A percentile compares a stretch with the other conserved stretches of the same genome.
Evolutionary conservation across 257 asterid genomes (phyloP).

Genomic region (Solanum commersonii): DNA sequence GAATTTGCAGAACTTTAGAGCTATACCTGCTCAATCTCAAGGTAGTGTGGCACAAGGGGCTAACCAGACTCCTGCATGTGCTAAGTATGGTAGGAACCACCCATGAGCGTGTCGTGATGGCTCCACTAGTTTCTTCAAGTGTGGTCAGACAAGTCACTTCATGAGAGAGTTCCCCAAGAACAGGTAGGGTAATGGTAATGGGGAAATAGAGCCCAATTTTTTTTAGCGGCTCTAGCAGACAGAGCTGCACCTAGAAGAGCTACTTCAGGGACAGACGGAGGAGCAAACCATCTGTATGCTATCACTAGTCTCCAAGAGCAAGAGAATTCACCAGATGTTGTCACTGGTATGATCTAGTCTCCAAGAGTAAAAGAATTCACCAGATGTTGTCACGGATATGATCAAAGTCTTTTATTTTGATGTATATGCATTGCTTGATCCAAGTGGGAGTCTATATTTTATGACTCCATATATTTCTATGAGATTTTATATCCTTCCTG

Average conservation of each 20-base stretch:
- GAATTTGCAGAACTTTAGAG: too few relatives aligned
- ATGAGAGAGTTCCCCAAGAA: background rate
- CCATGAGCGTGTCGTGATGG: background rate
- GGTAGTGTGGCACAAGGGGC: background rate
- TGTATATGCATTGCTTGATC: background rate
- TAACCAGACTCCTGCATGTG: background rate
- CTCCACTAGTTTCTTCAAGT: background rate
- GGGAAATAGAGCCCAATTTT: background rate
- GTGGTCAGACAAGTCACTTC: background rate
- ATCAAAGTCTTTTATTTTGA: background rate
- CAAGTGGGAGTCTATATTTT: background rate
- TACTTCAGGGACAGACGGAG: background rate
- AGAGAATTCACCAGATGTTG: too few relatives aligned
- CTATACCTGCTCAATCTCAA: too few relatives aligned
- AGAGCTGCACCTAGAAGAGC: background rate
- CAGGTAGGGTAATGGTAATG: too few relatives aligned
- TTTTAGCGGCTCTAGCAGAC: too few relatives aligned
- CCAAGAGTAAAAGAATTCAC: too few relatives aligned
- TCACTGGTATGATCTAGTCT: too few relatives aligned
- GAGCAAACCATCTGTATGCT: background rate
- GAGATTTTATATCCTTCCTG: background rate
- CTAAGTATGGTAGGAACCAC: background rate
- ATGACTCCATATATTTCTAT: background rate
- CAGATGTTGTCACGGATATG: background rate
- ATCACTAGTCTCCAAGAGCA: background rate